Conservation (phyloP, 2,329 filamentous ascomycete genomes). For the Fusarium fracticaudum region DNA sequence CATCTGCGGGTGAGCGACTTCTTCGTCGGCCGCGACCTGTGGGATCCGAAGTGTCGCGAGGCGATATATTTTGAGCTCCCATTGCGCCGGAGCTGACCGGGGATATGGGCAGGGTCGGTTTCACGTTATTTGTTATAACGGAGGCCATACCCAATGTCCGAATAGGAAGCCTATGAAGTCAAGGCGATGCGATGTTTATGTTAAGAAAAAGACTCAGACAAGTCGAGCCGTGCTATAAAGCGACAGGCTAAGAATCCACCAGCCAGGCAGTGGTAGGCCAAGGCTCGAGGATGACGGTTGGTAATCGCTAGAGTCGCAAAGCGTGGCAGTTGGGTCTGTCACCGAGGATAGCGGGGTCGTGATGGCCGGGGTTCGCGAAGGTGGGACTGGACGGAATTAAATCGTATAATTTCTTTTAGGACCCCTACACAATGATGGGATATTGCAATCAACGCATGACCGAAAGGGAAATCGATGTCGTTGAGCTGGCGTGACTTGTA, state of each 20-base stretch:
- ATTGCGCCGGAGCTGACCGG: slow-evolving; percentile 53
- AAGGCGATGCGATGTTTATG: not conserved
- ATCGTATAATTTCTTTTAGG: slow-evolving; percentile 33
- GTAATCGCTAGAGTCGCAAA: slow-evolving; percentile 23
- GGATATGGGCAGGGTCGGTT: slow-evolving; percentile 51
- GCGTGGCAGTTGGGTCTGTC: slow-evolving; percentile 18
- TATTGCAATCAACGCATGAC: slow-evolving; percentile 36
- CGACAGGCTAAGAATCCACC: slow-evolving; percentile 6
- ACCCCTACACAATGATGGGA: slow-evolving; percentile 35
- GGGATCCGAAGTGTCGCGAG: slow-evolving; percentile 46
- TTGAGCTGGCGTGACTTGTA: slow-evolving; percentile 1
- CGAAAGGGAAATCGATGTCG: slow-evolving; percentile 16
- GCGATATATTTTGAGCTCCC: slow-evolving; percentile 53
- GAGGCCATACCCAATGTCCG: slow-evolving; percentile 41
- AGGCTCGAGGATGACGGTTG: slow-evolving; percentile 18
- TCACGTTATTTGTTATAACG: slow-evolving; percentile 42
- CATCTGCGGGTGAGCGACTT: slow-evolving; percentile 55
- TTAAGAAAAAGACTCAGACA: not conserved
- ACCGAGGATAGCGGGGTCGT: slow-evolving; percentile 37
- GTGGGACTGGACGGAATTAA: slow-evolving; percentile 37
- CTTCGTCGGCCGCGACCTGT: slow-evolving; percentile 52
- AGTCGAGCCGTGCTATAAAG: not conserved
- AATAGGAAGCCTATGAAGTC: not conserved
- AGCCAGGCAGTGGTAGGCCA: slow-evolving; percentile 24
- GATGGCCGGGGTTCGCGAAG: slow-evolving; percentile 28